A percentile compares a stretch with the other conserved stretches of the same genome.
Evolutionary conservation across 805 yeast genomes (phyloP).

Genomic region (Schizosaccharomyces lindneri): DNA sequence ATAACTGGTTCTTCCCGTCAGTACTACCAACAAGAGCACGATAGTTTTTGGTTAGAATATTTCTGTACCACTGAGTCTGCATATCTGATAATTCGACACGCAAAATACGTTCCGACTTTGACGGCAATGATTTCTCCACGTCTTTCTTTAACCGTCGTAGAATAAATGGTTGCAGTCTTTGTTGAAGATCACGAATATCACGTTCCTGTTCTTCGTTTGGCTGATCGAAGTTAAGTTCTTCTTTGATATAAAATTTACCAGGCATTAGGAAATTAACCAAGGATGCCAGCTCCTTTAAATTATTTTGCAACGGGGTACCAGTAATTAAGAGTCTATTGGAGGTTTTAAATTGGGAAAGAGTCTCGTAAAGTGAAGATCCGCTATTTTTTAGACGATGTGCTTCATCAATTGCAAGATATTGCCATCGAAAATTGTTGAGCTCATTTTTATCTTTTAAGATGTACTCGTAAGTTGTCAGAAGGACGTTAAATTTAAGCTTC

Average conservation of each 20-base stretch:
- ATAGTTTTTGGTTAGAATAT: constrained; percentile 77
- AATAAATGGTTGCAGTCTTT: constrained; percentile 71
- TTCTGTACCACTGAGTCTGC: constrained; percentile 86
- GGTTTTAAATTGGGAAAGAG: constrained; percentile 57
- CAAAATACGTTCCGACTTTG: constrained; percentile 81
- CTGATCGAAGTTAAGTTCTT: constrained; percentile 81
- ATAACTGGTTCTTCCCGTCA: constrained; percentile 25
- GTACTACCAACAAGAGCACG: constrained; percentile 51
- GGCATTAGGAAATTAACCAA: constrained; percentile 90
- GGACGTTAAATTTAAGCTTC: constrained; percentile 73
- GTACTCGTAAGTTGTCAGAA: constrained; percentile 87
- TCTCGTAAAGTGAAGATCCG: constrained; percentile 77
- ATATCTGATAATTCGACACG: constrained; percentile 86
- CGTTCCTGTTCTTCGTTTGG: constrained; percentile 71
- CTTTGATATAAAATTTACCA: constrained; percentile 68
- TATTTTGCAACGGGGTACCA: constrained; percentile 94
- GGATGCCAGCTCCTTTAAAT: constrained; percentile 85
- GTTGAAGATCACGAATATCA: constrained; percentile 66
- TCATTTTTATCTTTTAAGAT: constrained; percentile 69
- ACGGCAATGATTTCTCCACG: constrained; percentile 88
- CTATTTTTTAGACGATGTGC: constrained; percentile 92
- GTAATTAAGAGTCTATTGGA: constrained; percentile 72
- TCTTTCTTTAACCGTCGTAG: constrained; percentile 85
- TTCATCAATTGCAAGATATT: constrained; percentile 90
- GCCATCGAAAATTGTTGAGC: constrained; percentile 75